phyloP scores from a whole-genome alignment of 1,284 basidiomycete species.

The Phenoliferia sp. region DNA sequence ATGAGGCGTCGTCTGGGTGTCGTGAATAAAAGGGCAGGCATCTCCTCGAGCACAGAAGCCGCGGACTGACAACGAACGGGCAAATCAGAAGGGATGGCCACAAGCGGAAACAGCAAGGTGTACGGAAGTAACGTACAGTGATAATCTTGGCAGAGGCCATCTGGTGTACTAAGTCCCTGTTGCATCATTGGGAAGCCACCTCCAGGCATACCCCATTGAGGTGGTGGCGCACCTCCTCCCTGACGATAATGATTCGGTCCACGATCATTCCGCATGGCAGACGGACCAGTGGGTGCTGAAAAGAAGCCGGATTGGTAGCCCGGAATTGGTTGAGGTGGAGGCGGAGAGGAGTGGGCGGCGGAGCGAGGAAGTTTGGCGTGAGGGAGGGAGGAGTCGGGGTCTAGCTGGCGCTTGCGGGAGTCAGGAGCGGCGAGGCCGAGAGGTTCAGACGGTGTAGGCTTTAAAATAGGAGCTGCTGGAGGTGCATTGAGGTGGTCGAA shows the following conservation, averaged over 20 bases:
- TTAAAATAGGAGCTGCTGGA: slow-evolving; percentile 18
- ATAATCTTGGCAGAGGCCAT: slow-evolving; percentile 78
- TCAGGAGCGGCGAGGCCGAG: background rate
- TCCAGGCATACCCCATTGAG: background rate
- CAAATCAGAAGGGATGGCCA: slow-evolving; percentile 19
- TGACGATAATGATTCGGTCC: background rate
- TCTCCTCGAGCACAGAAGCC: slow-evolving; percentile 86
- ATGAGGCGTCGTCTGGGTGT: slow-evolving; percentile 61
- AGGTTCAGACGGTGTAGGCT: slow-evolving; percentile 33
- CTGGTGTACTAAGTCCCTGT: too few relatives aligned
- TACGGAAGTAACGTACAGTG: slow-evolving; percentile 60
- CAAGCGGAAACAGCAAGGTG: background rate
- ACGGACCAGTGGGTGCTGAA: slow-evolving; percentile 1
- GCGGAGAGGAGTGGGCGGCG: too few relatives aligned
- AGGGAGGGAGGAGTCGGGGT: slow-evolving; percentile 8
- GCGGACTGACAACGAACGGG: slow-evolving; percentile 60
- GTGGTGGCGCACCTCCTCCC: background rate
- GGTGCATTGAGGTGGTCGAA: slow-evolving; percentile 74
- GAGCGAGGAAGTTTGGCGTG: slow-evolving; percentile 16
- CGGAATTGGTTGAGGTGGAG: slow-evolving; percentile 8
- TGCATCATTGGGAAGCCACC: too few relatives aligned
- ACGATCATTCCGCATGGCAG: background rate
- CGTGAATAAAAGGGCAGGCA: slow-evolving; percentile 88
- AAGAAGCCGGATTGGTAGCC: too few relatives aligned
- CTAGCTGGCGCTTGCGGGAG: slow-evolving; percentile 4